Evolutionary conservation across 768 basidiomycete genomes (phyloP), one percentile per base, ranked within the genome.

Genomic region (Pulveroboletus sp.): DNA sequence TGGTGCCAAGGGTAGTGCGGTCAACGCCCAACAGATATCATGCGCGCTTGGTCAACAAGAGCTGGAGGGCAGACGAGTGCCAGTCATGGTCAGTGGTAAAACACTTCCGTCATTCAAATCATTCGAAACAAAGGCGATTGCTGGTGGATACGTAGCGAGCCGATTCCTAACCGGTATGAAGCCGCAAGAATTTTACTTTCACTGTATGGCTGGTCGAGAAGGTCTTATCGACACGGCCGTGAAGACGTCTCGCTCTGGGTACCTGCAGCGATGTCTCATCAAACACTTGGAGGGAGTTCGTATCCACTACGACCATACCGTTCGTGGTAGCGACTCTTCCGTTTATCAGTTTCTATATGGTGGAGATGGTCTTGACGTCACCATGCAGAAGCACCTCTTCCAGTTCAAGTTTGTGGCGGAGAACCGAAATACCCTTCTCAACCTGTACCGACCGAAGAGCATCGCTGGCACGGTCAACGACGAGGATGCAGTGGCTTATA

Each of bases 171-270:
- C 96, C 7, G 96, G 96, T 47, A 84, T 99, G 67, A 90, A 88
- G 59, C 96, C 96, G 0, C 96, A 99, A 66, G 96, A 99, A 68
- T 99, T 97, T 72, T 99, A 96, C 74, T 99, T 99, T 78, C 96
- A 99, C 72, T 98, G 96, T 66, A 99, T 99, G 96, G 96, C 96
- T 50, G 96, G 96, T 46, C 83, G 96, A 59, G 96, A 99, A 74
- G 96, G 96, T 63, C 79, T 99, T 35, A 99, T 99, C 62, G 96
- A 99, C 64, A 99, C 96, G 6, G 96, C 96, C 33, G 95, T 99
- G 67, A 99, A 99, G 74, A 99, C 96, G 5, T 91, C 89, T 55
- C 93, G 96, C 47, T 98, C 96, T 5, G 96, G 96, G 17, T 99
- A 99, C 69, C 80, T 99, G 17, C 96, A 99, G 67, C 83, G 96